Base-by-base conservation (phyloP, 257 asterid genomes). In the Nicotiana noctiflora region DNA sequence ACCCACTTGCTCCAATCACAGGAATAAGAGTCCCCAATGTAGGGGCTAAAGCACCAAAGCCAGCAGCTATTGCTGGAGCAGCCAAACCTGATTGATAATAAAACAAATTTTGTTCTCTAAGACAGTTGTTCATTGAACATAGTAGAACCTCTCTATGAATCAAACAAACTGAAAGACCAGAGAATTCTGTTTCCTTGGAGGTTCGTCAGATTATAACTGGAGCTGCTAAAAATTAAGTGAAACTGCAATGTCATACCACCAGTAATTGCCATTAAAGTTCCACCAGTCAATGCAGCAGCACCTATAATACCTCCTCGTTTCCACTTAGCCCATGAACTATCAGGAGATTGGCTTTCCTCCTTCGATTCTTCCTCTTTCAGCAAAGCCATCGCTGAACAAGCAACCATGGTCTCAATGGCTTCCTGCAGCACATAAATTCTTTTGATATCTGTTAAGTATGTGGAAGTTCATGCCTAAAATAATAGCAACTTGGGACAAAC, bases 51-150 rank as follows among this genome's bases (percentile, higher is more conserved):
- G 99, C 99, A 86, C 97, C 75, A 19, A 95, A 89, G 21, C 99
- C 97, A 17, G 99, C 97, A 84, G 99, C 98, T 77, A 95, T 93
- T 84, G 99, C 99, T 56, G 99, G 99, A 77, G 99, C 99, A 83
- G 99, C 99, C 88, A 96, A 91, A 85, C 99, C 87, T 84, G 84
- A 83, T 40, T 34, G 61, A 15, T 15, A 74, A 74, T 25, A 46
- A 74, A 49, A 40, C 44, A 14, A 19, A 46, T 21, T 31, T 74
- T 74, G 15, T 49, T 49, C 61, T 49, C 61, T 14, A 49, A 74
- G 4, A 44, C 6, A 21, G 79, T 72, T 74, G 23, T 49, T 13
- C 23, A 25, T 7, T 49, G 44, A 49, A 25, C 7, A 74, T 23
- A 49, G 44, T 49, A 74, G 27, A 15, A 74, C 40, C 79, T 74